Base-by-base conservation (phyloP, 768 basidiomycete genomes). In the Chalciporus piperatus region DNA sequence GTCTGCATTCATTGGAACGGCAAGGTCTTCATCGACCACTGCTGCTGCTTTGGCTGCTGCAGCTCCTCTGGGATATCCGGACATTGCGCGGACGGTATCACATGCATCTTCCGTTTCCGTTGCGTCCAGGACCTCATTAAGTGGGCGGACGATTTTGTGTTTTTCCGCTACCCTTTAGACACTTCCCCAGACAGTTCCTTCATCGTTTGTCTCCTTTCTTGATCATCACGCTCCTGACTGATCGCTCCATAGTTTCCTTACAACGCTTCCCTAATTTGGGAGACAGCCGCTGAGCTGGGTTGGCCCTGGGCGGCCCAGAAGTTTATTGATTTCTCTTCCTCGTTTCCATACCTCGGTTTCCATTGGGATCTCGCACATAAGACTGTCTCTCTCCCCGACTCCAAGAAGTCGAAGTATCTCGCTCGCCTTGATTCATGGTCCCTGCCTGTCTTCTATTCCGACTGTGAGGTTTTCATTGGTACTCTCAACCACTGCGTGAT, bases 141-240 rank as follows among this genome's bases (percentile, higher is more conserved):
- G 30, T 74, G 72, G 73, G 72, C 71, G 0, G 69, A 74, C 43
- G 66, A 73, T 45, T 72, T 71, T 40, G 41, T 40, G 12, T 40
- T 40, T 16, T 40, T 40, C 17, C 9, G 9, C 17, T 40, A 5
- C 17, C 39, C 39, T 7, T 16, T n/a, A n/a, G n/a, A n/a, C n/a
- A n/a, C 22, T 22, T 22, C 22, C 22, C 22, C 22, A 2, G 22
- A 22, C 22, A 4, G 22, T 4, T 22, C 22, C 22, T 22, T 22
- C 4, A 22, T 22, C 4, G 22, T 22, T 4, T 22, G 22, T 22
- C n/a, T n/a, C n/a, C n/a, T n/a, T n/a, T n/a, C n/a, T n/a, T n/a
- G n/a, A n/a, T n/a, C n/a, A n/a, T n/a, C n/a, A n/a, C n/a, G n/a
- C n/a, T n/a, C n/a, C n/a, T n/a, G n/a, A n/a, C n/a, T n/a, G n/a